A percentile compares a stretch with the other conserved stretches of the same genome.
These are phyloP conservation scores for Eucalyptus regnans DNA, from an alignment of 345 rosid species.

Conservation along the genomic window DNA sequence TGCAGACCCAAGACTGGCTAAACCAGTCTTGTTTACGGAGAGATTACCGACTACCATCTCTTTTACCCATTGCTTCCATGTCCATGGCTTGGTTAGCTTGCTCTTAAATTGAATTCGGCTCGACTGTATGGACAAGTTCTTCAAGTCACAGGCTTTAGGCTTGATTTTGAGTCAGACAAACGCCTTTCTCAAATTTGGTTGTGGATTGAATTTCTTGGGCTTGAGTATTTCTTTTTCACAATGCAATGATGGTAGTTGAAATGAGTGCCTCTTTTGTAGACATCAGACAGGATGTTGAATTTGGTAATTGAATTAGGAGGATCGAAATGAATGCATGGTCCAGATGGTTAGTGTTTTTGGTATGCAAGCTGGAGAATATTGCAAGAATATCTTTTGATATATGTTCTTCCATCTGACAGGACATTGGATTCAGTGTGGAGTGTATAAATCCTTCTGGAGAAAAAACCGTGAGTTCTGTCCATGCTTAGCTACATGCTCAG, in stretches of 20 bases:
- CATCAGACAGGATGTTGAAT: not conserved
- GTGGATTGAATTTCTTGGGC: not conserved
- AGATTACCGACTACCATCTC: not conserved
- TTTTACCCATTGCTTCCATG: not conserved
- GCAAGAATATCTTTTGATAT: not conserved
- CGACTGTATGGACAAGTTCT: not conserved
- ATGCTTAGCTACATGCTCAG: not conserved
- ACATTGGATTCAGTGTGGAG: slow-evolving; percentile 96
- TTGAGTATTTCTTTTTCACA: not conserved
- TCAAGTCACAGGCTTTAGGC: not conserved
- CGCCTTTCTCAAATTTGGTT: not conserved
- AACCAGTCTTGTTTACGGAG: not conserved
- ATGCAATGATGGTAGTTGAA: not conserved
- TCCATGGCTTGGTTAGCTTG: not conserved
- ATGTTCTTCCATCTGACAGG: slow-evolving; percentile 26
- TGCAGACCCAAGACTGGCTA: not conserved
- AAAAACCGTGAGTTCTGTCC: slow-evolving; percentile 51
- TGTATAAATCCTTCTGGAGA: slow-evolving; percentile 47
- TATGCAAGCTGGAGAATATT: not conserved
- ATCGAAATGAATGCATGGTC: not conserved
- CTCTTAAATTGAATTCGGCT: not conserved
- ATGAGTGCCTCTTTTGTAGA: not conserved
- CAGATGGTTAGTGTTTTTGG: not conserved
- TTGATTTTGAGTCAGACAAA: not conserved
- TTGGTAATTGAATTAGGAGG: not conserved